phyloP scores from a whole-genome alignment of 192 early-diverging fungal species.

The Mortierella alpina region DNA sequence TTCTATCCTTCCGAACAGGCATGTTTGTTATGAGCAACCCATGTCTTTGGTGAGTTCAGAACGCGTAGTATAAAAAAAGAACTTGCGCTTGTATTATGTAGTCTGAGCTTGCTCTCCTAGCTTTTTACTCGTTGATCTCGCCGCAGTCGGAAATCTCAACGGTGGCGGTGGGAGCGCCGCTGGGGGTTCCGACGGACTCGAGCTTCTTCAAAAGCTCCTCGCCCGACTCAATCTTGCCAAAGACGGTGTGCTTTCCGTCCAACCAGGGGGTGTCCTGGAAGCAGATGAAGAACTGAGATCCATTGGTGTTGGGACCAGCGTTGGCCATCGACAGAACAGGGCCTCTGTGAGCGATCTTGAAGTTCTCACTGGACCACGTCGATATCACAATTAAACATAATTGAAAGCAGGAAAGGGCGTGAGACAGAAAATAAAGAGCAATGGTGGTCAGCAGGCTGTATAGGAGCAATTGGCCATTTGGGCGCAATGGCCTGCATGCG shows the following conservation, averaged over 20 bases:
- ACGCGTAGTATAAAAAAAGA: not conserved
- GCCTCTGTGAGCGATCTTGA: slow-evolving; percentile 85
- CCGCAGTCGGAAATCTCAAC: slow-evolving; percentile 84
- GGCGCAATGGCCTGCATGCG: too few species aligned
- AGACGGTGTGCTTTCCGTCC: slow-evolving; percentile 92
- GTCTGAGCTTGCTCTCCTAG: not conserved
- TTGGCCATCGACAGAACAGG: slow-evolving; percentile 80
- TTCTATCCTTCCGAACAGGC: too few species aligned
- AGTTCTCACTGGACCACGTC: slow-evolving; percentile 75
- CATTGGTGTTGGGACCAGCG: slow-evolving; percentile 68
- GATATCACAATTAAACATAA: slow-evolving; percentile 1
- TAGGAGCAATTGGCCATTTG: too few species aligned
- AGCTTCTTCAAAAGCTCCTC: slow-evolving; percentile 77
- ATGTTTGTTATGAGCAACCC: too few species aligned
- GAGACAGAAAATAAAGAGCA: not conserved
- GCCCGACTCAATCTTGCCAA: slow-evolving; percentile 87
- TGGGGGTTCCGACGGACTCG: slow-evolving; percentile 74
- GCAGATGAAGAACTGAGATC: slow-evolving; percentile 47
- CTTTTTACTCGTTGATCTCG: slow-evolving; percentile 63
- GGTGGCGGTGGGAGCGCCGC: slow-evolving; percentile 67
- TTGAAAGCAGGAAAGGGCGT: not conserved
- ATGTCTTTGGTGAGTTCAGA: not conserved
- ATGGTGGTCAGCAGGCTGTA: not conserved
- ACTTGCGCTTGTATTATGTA: not conserved
- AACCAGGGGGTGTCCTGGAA: slow-evolving; percentile 80